Base-by-base conservation (phyloP, 108 stramenopile species). In the Fistulifera solaris region DNA sequence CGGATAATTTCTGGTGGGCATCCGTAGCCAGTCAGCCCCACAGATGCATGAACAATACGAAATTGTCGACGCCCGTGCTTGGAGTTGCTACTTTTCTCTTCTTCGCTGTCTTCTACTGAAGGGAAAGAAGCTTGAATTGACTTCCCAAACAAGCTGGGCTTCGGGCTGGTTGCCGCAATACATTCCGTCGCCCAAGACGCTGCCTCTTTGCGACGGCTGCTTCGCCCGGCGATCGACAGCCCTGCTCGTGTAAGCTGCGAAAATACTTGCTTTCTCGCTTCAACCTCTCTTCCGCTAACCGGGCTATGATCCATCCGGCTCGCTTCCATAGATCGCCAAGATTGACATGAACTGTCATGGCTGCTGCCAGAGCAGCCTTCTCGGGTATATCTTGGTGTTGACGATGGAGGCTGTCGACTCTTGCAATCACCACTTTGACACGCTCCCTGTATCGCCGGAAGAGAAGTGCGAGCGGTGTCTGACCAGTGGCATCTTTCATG, bases 1-100 rank as follows among this genome's bases (percentile, higher is more conserved):
- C 63, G 58, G 27, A 76, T 61, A 59, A 76, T 59, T 54, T 71
- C 70, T 2, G 70, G 62, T 24, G 75, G 75, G 58, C 75, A 76
- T 7, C 70, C 75, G 38, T 63, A 72, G n/a, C 70, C 66, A 31
- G 58, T 61, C 58, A 76, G 59, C 19, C 68, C 74, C 12, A 75
- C 74, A 2, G 63, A 63, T 31, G 70, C 62, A 48, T 76, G 75
- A 40, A 76, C 75, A 52, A 76, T 64, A 0, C 75, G 71, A 58
- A 77, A 77, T 42, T 54, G 26, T 2, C 51, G 53, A 1, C 16
- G 48, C 16, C 11, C 21, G 28, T 10, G 35, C 15, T 39, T 28
- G n/a, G 22, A 16, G 6, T 11, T 38, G 38, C 22, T 42, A 23
- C 7, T 12, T 27, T 26, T 26, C 24, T 2, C 23, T 23, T 23